phyloP scores from a whole-genome alignment of 306 rosid genomes.

The Prinsepia uniflora region DNA sequence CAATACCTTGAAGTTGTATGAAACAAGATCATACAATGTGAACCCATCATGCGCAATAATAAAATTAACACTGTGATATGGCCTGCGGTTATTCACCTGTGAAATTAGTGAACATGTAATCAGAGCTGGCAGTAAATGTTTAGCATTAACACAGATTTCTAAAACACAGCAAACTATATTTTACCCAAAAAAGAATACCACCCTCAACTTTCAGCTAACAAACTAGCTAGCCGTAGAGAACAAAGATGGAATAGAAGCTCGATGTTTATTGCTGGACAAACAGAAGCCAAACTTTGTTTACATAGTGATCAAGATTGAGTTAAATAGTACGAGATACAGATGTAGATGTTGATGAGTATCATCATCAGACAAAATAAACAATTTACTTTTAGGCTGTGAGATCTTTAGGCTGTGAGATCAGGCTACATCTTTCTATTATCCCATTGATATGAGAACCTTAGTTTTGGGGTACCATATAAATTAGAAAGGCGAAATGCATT shows the following conservation, averaged over 20 bases:
- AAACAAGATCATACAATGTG: slow-evolving; percentile 78
- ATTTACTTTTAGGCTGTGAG: background rate
- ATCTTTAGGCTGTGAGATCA: background rate
- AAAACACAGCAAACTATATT: background rate
- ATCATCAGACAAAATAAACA: background rate
- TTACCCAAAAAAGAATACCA: background rate
- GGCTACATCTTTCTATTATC: background rate
- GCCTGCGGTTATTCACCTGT: slow-evolving; percentile 87
- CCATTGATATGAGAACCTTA: background rate
- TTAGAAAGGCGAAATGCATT: background rate
- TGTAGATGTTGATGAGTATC: background rate
- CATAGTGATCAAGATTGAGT: background rate
- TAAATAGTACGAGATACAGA: background rate
- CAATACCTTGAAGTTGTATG: slow-evolving; percentile 86
- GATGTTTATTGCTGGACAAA: background rate
- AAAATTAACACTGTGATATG: slow-evolving; percentile 80
- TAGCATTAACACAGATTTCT: background rate
- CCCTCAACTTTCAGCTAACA: background rate
- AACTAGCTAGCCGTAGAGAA: background rate
- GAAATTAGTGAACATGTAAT: slow-evolving; percentile 22
- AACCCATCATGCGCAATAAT: slow-evolving; percentile 90
- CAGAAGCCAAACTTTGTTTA: background rate
- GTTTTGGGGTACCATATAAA: background rate
- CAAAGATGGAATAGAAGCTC: background rate
- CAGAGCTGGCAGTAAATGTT: background rate